phyloP scores from a whole-genome alignment of 1,284 basidiomycete species.

The Apiotrichum akiyoshidainum region DNA sequence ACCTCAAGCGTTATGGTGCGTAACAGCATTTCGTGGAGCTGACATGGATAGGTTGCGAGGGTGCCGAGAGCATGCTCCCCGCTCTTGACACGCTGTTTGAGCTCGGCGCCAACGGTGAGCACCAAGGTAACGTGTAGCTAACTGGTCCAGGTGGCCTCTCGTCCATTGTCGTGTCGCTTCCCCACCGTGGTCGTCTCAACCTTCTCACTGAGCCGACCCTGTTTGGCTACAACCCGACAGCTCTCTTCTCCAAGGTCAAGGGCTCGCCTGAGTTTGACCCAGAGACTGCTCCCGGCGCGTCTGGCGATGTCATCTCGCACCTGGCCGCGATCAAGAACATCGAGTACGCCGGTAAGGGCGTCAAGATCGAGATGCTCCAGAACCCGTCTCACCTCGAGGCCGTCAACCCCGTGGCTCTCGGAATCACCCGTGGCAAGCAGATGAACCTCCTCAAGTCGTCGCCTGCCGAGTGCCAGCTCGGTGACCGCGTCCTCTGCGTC shows the following conservation, averaged over 20 bases:
- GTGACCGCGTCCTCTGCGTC: constrained; percentile 79
- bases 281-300: constrained; percentile 63
- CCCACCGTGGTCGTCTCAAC: constrained; percentile 79
- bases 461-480: constrained; percentile 67
- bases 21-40: constrained; percentile 9
- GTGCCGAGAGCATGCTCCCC: constrained; percentile 84
- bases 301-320: constrained; percentile 83
- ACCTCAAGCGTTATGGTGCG: constrained; percentile 45
- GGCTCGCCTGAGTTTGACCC: constrained; percentile 64
- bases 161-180: constrained; percentile 62
- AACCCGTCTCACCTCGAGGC: constrained; percentile 88
- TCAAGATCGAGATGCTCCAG: constrained; percentile 73
- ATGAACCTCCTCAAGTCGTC: constrained; percentile 68
- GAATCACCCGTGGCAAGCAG: constrained; percentile 88
- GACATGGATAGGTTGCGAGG: constrained; percentile 55
- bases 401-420: constrained; percentile 76
- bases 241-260: constrained; percentile 79
- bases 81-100: constrained; percentile 73
- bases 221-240: constrained; percentile 62
- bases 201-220: constrained; percentile 68
- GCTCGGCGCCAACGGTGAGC: constrained; percentile 61
- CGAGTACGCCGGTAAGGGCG: constrained; percentile 52
- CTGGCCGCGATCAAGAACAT: constrained; percentile 55
- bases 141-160: constrained; percentile 59
- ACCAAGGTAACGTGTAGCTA: not conserved